Evolutionary conservation across 805 yeast genomes (phyloP), one percentile per base, ranked within the genome.

Genomic region (Teunomyces stri): DNA sequence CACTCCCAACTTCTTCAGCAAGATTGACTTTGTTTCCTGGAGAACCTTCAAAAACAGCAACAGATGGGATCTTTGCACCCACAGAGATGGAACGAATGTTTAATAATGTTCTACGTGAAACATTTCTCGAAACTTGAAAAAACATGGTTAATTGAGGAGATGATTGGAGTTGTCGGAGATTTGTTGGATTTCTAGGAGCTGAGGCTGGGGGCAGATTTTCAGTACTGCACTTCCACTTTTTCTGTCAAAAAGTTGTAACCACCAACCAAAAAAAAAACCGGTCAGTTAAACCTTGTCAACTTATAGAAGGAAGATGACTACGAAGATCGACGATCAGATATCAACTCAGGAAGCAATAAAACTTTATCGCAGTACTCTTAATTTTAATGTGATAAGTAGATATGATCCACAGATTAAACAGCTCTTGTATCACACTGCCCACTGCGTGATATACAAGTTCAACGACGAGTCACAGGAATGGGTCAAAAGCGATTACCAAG

Each of bases 321-420:
- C 40, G 12, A 37, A 37, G 29, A 37, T 29, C 5, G 34, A 29
- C 39, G 63, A 76, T 48, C 74, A 68, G 46, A 67, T 74, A 45
- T 70, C 75, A 13, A 69, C 72, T 3, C 63, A 62, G 43, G 66
- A 67, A 53, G 79, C 86, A 0, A 62, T 81, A 46, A 86, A 82
- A 44, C 75, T 86, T 18, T 87, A 82, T 58, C 75, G 82, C 44
- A 81, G 80, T 51, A 85, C 91, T 0, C 67, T 87, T 41, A 85
- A 87, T 42, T 86, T 79, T 67, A 87, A 86, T 60, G 91, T 87
- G 44, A 84, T 87, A 27, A 84, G 86, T 20, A 75, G 90, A 50
- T 87, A 87, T 58, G 95, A 87, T 54, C 87, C 91, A 0, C 74
- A 75, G 52, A 80, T 85, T 42, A 81, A 84, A 47, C 88, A 84